A percentile compares a stretch with the other conserved stretches of the same genome.
Conservation (phyloP, 352 stramenopile genomes). For the Pythium utonaiense region DNA sequence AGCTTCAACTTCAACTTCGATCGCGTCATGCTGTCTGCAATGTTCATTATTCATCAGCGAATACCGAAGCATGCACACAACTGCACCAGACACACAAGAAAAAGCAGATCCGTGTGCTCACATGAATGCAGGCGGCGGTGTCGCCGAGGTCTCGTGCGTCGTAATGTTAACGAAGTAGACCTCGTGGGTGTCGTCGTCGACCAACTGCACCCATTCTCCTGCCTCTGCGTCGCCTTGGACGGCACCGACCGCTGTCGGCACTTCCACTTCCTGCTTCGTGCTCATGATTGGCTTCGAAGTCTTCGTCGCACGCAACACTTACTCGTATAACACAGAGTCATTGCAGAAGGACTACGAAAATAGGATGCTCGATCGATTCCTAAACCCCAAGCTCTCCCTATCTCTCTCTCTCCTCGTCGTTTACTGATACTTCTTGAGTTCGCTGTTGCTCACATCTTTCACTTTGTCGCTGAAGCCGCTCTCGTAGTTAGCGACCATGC, state of each 20-base stretch:
- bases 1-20: background rate
- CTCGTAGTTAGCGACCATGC: constrained; percentile 72
- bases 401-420: too few relatives aligned
- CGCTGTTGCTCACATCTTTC: constrained; percentile 47
- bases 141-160: background rate
- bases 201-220: background rate
- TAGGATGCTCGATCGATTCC: background rate
- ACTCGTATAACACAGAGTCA: too few relatives aligned
- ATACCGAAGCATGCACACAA: too few relatives aligned
- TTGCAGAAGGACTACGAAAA: background rate
- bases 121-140: background rate
- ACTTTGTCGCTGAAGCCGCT: constrained; percentile 26
- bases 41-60: background rate
- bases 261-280: background rate
- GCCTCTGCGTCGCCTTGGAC: background rate
- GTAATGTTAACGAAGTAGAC: background rate
- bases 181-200: background rate
- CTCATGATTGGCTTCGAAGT: background rate
- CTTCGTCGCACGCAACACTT: too few relatives aligned
- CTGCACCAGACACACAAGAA: too few relatives aligned
- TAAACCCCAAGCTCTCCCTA: too few relatives aligned
- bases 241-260: background rate
- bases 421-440: constrained; percentile 44
- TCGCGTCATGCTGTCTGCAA: background rate
- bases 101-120: too few relatives aligned